Evolutionary conservation across 116 monocot species (phyloP).

Genomic region (Trichopus zeylanicus): DNA sequence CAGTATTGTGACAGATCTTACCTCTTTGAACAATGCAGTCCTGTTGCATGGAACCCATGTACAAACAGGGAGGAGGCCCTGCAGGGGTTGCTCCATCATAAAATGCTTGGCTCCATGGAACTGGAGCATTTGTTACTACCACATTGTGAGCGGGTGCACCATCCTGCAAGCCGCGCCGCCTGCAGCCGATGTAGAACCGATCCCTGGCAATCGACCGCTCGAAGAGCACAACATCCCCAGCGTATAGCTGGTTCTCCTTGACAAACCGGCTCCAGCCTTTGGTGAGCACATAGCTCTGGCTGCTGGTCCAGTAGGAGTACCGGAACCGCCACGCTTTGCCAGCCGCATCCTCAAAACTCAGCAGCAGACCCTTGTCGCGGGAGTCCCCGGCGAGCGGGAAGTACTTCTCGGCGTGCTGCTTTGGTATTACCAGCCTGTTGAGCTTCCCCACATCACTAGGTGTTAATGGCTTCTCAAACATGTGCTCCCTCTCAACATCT

Average conservation of each 20-base stretch:
- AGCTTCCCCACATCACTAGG: slow-evolving; percentile 85
- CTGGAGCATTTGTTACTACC: not conserved
- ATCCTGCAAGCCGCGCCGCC: slow-evolving; percentile 15
- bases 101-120: slow-evolving; percentile 9
- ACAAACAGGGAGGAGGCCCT: slow-evolving; percentile 9
- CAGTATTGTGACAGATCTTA: not conserved
- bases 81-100: not conserved
- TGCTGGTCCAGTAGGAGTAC: slow-evolving; percentile 90
- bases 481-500: slow-evolving; percentile 25
- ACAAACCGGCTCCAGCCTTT: slow-evolving; percentile 85
- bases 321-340: slow-evolving; percentile 71
- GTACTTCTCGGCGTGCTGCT: slow-evolving; percentile 72
- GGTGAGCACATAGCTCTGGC: slow-evolving; percentile 86
- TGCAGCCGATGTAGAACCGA: slow-evolving; percentile 38
- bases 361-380: slow-evolving; percentile 43
- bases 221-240: slow-evolving; percentile 63
- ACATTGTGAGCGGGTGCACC: not conserved
- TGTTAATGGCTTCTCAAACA: slow-evolving; percentile 73
- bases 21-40: slow-evolving; percentile 12
- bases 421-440: slow-evolving; percentile 72
- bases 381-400: slow-evolving; percentile 47
- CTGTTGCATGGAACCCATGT: slow-evolving; percentile 14
- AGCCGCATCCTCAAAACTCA: slow-evolving; percentile 60
- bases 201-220: slow-evolving; percentile 16
- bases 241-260: slow-evolving; percentile 69